phyloP scores from a whole-genome alignment of 2,329 filamentous ascomycete species.

The Colletotrichum lentis region DNA sequence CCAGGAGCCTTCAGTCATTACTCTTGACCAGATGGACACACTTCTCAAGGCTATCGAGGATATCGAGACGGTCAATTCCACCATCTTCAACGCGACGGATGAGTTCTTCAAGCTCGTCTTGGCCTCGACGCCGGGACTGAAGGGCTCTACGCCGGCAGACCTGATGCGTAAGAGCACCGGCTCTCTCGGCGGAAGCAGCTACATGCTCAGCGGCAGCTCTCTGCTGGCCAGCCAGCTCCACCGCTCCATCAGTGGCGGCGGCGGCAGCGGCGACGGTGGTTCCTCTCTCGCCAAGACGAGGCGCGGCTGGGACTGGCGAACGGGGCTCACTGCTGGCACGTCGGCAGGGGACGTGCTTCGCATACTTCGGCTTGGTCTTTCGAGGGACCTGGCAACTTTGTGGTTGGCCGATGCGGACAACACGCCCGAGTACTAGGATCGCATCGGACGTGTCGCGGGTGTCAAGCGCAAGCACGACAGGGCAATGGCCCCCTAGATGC shows the following conservation, averaged over 20 bases:
- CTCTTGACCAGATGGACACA: constrained; percentile 75
- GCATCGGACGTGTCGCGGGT: constrained; percentile 31
- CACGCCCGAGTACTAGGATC: constrained; percentile 52
- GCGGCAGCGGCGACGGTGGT: constrained; percentile 56
- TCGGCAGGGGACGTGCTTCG: constrained; percentile 75
- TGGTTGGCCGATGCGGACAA: constrained; percentile 74
- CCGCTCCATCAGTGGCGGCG: constrained; percentile 62
- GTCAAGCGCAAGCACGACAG: constrained; percentile 31
- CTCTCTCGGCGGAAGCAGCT: constrained; percentile 64
- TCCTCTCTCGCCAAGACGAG: constrained; percentile 50
- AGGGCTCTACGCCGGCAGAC: constrained; percentile 70
- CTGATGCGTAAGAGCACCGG: constrained; percentile 65
- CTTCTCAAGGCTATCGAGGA: constrained; percentile 83
- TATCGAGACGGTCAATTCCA: constrained; percentile 75
- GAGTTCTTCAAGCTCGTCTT: constrained; percentile 81
- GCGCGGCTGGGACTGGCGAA: constrained; percentile 80
- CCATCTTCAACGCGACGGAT: constrained; percentile 77
- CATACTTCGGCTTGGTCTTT: constrained; percentile 75
- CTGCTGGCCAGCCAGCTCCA: constrained; percentile 71
- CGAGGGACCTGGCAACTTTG: constrained; percentile 74
- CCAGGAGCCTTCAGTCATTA: constrained; percentile 63
- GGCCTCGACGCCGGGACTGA: constrained; percentile 70
- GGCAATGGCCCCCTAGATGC: not conserved
- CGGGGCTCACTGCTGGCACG: constrained; percentile 73
- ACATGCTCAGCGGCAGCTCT: constrained; percentile 77